A percentile compares a stretch with the other conserved stretches of the same genome.
Conservation (phyloP, 176 grass and related monocot genomes). For the Juncus effusus region DNA sequence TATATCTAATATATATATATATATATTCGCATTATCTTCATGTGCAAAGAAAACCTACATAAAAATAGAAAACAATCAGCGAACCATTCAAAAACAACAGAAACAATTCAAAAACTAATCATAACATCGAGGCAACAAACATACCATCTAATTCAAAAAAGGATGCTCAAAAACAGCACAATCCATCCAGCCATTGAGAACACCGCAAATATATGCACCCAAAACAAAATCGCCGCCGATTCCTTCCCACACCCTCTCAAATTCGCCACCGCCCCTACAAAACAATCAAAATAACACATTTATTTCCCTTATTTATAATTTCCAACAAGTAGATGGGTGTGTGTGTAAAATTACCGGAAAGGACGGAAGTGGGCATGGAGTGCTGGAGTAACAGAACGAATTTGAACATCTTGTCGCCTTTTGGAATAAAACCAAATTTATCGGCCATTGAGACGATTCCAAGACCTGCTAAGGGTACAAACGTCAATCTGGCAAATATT, state of each 20-base stretch:
- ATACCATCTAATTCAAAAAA: conserved; percentile 50
- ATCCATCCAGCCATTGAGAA: conserved; percentile 98
- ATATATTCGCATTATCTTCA: conserved; percentile 17
- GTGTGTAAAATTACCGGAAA: conserved; percentile 64
- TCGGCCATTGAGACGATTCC: conserved; percentile 73
- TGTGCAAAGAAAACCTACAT: conserved; percentile 20
- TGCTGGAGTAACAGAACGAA: conserved; percentile 92
- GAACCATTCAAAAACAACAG: too few species aligned
- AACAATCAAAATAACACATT: too few species aligned
- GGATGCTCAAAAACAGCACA: conserved; percentile 61
- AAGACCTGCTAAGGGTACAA: conserved; percentile 84
- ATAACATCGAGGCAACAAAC: not conserved
- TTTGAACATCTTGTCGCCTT: conserved; percentile 97
- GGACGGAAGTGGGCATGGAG: conserved; percentile 95
- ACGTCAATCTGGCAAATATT: conserved; percentile 72
- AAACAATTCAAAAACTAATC: not conserved
- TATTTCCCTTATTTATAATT: too few species aligned
- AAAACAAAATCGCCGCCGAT: conserved; percentile 89
- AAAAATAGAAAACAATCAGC: not conserved
- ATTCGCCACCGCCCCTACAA: conserved; percentile 78
- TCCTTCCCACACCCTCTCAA: conserved; percentile 96
- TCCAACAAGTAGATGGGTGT: too few species aligned
- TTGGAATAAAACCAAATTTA: conserved; percentile 79
- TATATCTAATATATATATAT: not conserved
- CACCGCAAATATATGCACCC: conserved; percentile 98